Evolutionary conservation across 208 protist species (phyloP).

Genomic region (Leishmania major): DNA sequence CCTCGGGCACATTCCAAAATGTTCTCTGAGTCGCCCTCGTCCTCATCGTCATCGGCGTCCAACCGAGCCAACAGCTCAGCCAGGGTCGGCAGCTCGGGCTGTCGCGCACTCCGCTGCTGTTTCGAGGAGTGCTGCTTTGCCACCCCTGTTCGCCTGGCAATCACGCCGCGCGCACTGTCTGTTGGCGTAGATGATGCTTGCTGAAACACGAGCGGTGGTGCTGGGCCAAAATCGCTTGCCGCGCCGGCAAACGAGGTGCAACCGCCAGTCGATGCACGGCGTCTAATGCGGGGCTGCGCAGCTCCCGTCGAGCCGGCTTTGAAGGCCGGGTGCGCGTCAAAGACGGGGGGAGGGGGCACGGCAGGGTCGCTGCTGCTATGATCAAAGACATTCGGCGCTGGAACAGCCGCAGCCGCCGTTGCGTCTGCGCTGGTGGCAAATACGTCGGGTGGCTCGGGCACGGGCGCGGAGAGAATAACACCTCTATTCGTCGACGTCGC

Average conservation of each 20-base stretch:
- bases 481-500: neutral
- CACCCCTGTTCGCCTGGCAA: neutral
- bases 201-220: constrained; percentile 16
- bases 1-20: neutral
- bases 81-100: constrained; percentile 20
- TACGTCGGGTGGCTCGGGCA: constrained; percentile 22
- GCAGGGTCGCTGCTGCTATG: neutral
- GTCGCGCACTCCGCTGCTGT: neutral
- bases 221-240: neutral
- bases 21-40: neutral
- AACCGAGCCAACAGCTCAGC: constrained; percentile 25
- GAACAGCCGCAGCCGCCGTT: neutral
- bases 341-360: neutral
- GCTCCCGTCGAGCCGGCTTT: neutral
- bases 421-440: neutral
- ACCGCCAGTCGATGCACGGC: neutral
- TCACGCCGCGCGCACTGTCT: neutral
- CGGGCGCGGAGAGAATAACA: neutral
- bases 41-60: constrained; percentile 10
- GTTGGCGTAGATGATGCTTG: neutral
- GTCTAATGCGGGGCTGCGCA: neutral
- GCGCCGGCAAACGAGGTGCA: neutral
- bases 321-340: neutral
- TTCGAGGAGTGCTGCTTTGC: constrained; percentile 1
- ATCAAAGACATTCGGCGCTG: constrained; percentile 12